phyloP scores from a whole-genome alignment of 225 moss, liverwort and hornwort species.

The Ulota crispa region DNA sequence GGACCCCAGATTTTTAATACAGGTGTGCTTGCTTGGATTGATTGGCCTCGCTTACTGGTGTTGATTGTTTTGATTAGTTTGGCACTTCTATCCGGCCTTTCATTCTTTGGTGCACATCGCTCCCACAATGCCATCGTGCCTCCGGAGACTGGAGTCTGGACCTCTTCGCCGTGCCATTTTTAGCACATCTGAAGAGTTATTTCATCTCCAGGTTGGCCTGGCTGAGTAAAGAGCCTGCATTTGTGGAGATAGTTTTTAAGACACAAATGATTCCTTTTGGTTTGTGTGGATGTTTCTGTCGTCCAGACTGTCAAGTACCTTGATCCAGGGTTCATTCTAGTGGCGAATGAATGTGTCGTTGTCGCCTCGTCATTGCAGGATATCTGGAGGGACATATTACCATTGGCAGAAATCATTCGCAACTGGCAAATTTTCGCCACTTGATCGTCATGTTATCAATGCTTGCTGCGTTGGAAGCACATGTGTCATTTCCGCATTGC shows the following conservation, averaged over 20 bases:
- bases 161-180: not conserved
- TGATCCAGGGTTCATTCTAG: too few species aligned
- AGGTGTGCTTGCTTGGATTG: not conserved
- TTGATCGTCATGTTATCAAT: not conserved
- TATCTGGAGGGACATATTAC: too few species aligned
- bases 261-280: not conserved
- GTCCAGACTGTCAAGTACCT: not conserved
- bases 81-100: not conserved
- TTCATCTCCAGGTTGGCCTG: too few species aligned
- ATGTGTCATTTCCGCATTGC: not conserved
- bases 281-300: too few species aligned
- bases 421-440: too few species aligned
- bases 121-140: not conserved
- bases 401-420: too few species aligned
- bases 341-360: too few species aligned
- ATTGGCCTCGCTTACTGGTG: not conserved
- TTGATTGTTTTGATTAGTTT: constrained; percentile 17
- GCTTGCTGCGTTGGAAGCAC: not conserved
- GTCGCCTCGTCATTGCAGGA: too few species aligned
- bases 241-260: too few species aligned
- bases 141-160: not conserved
- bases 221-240: too few species aligned
- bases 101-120: not conserved
- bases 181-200: not conserved
- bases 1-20: not conserved